Base-by-base conservation (phyloP, 352 stramenopile species). In the Globisporangium acanthophoron region DNA sequence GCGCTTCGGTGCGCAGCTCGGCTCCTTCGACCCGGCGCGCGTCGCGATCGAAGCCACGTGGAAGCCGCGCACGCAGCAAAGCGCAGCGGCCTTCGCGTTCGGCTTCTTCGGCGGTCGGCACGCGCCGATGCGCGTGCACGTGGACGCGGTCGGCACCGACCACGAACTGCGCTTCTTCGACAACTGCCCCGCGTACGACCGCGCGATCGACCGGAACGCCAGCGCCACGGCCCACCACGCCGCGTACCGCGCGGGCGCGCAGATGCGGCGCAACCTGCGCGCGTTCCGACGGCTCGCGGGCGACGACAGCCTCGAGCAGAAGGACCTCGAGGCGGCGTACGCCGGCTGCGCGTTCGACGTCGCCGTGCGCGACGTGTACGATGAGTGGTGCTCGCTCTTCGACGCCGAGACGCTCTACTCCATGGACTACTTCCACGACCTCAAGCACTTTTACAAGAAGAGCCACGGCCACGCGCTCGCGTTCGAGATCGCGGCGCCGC, bases 361-460 rank as follows among this genome's bases (percentile, higher is more conserved):
- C 21, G 76, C 85, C 18, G 71, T 88, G 24, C 65, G 56, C 7
- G 52, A 50, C n/a, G 62, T 67, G 2, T 67, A 70, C 35, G 56
- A 80, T 31, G 61, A 88, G 21, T 94, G 85, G 85, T 94, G 85
- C 39, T 60, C 69, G 24, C 66, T 94, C 20, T 83, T 92, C 52
- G 62, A 87, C 41, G 65, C 71, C 7, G 71, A 87, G 21, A 74
- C 81, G 78, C 66, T 94, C 21, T 56, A 76, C n/a, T 78, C 78
- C 1, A 87, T 94, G 76, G 85, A 94, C 60, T 94, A 92, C 37
- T 90, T 85, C 61, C 79, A 94, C 58, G 85, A 94, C 56, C 76
- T 94, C 46, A 94, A 94, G 56, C 76, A 91, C 47, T 94, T 91
- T 37, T 94, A 94, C 78, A 76, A 77, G 41, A 94, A 94, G 59